Percentiles rank a stretch among this genome's conserved stretches.
Conservation (phyloP, 805 yeast genomes). For the Cyberlindnera petersonii region DNA sequence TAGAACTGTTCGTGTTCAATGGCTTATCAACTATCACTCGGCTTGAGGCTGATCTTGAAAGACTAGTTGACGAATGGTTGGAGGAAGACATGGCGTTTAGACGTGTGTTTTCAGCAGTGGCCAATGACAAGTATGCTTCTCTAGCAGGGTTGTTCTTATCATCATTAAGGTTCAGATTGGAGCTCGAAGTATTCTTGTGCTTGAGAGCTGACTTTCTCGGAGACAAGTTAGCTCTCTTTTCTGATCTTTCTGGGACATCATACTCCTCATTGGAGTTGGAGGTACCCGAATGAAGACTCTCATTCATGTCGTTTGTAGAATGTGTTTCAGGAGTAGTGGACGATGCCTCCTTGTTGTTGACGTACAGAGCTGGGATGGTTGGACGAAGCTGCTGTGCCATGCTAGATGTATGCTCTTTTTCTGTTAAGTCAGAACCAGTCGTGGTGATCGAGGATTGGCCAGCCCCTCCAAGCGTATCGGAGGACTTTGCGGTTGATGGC, state of each 20-base stretch:
- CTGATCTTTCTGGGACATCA: constrained; percentile 34
- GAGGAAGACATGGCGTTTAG: constrained; percentile 54
- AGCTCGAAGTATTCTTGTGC: constrained; percentile 24
- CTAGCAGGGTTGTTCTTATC: constrained; percentile 50
- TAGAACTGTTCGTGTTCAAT: constrained; percentile 4
- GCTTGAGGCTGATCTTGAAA: constrained; percentile 28
- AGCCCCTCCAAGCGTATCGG: constrained; percentile 16
- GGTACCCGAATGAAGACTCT: constrained; percentile 16
- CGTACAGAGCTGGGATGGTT: constrained; percentile 30
- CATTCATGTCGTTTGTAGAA: constrained; percentile 4
- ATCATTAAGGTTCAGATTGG: constrained; percentile 16
- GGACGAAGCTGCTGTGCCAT: constrained; percentile 50
- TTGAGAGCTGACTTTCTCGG: constrained; percentile 45
- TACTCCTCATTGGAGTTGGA: constrained; percentile 10
- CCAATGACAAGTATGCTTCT: constrained; percentile 59
- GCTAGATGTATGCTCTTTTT: constrained; percentile 3
- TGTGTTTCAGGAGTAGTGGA: constrained; percentile 3
- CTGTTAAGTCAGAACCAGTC: constrained; percentile 15
- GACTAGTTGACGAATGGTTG: constrained; percentile 17
- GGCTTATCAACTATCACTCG: constrained; percentile 14
- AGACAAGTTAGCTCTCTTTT: constrained; percentile 26
- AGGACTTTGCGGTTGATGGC: constrained; percentile 28
- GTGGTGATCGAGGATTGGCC: constrained; percentile 24
- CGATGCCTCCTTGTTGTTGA: constrained; percentile 11
- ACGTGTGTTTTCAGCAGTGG: constrained; percentile 79